Conservation (phyloP, 176 grass and related monocot genomes). For the Aegilops sharonensis region DNA sequence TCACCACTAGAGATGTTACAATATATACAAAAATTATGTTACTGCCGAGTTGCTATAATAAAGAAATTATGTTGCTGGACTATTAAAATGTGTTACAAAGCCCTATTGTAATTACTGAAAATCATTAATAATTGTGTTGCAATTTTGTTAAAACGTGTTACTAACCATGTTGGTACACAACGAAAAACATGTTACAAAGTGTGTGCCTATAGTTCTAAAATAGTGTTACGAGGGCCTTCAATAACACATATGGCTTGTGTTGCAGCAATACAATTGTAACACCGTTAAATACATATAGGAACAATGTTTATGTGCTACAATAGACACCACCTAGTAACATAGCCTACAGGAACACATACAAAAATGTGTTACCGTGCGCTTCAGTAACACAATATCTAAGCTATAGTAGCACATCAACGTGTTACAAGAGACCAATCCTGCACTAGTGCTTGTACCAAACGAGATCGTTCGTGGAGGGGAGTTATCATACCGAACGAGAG, state of each 20-base stretch:
- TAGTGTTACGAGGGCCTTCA: background rate
- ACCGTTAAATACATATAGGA: background rate
- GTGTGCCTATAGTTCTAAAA: background rate
- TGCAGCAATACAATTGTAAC: background rate
- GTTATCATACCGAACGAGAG: too few relatives aligned
- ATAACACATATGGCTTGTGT: background rate
- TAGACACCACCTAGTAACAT: background rate
- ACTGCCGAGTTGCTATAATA: too few relatives aligned
- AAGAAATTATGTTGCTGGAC: too few relatives aligned
- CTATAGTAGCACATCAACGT: too few relatives aligned
- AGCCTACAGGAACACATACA: background rate
- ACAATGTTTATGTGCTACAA: background rate
- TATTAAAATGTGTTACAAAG: too few relatives aligned
- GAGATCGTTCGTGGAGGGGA: too few relatives aligned
- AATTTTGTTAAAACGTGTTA: background rate
- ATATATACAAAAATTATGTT: too few relatives aligned
- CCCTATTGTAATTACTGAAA: too few relatives aligned
- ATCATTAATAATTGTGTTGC: too few relatives aligned
- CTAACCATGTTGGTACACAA: background rate
- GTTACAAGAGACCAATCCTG: too few relatives aligned
- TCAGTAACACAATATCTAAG: background rate
- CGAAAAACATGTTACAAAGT: background rate
- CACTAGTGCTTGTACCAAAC: too few relatives aligned
- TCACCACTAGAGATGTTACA: too few relatives aligned
- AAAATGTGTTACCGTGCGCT: background rate